Evolutionary conservation across 192 early-diverging fungal species (phyloP).

Genomic region (Linderina pennispora): DNA sequence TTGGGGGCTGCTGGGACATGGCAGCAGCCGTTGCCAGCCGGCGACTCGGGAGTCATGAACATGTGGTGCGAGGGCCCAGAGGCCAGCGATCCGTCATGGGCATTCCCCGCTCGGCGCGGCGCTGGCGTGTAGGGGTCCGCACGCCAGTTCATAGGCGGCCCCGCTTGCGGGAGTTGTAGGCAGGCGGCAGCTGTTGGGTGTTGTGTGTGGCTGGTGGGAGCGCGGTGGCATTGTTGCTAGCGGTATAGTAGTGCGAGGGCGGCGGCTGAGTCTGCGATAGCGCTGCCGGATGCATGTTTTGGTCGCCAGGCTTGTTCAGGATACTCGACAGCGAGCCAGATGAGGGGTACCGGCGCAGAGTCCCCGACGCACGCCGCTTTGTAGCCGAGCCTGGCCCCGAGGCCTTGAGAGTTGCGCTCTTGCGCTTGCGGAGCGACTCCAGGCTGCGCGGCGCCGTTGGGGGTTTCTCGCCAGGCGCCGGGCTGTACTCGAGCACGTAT

Average conservation of each 20-base stretch:
- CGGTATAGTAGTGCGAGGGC: too few species aligned
- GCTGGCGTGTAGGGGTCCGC: not conserved
- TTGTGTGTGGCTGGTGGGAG: too few species aligned
- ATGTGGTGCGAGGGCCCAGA: too few species aligned
- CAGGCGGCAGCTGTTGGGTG: too few species aligned
- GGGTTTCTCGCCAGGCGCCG: constrained; percentile 32
- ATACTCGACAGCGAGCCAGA: constrained; percentile 19
- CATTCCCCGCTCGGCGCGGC: not conserved
- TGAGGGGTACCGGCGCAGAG: not conserved
- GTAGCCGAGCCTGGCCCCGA: not conserved
- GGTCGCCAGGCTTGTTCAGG: not conserved
- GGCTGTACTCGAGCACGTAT: constrained; percentile 36
- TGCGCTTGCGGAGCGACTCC: constrained; percentile 45
- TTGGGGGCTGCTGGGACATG: not conserved
- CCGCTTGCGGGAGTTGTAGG: not conserved
- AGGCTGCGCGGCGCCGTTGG: constrained; percentile 46
- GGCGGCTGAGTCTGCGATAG: too few species aligned
- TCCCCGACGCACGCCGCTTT: constrained; percentile 6
- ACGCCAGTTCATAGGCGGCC: not conserved
- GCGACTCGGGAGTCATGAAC: not conserved
- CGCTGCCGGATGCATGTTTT: not conserved
- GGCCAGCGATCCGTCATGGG: too few species aligned
- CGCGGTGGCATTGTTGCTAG: too few species aligned
- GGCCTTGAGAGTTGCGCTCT: constrained; percentile 1
- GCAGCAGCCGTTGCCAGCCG: not conserved